Evolutionary conservation across 495 filamentous ascomycete species (phyloP).

Genomic region (Wilcoxina mikolae): DNA sequence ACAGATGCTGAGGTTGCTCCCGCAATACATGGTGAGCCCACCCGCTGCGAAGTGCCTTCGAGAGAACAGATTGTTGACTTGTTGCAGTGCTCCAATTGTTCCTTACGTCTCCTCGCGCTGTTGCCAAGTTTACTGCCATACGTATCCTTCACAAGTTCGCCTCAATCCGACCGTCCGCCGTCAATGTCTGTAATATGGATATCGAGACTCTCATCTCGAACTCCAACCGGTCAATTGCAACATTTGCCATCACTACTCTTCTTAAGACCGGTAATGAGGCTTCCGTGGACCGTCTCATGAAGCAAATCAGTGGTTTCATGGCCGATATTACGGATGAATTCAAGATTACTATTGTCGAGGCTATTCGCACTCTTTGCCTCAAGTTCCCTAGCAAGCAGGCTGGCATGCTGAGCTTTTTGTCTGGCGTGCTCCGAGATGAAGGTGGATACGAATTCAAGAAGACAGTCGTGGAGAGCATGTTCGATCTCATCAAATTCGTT

Average conservation of each 20-base stretch:
- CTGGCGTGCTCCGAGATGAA: conserved; percentile 86
- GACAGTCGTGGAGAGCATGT: conserved; percentile 96
- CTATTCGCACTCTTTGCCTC: conserved; percentile 85
- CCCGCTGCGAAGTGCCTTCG: neutral
- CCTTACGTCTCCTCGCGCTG: conserved; percentile 86
- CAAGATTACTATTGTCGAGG: conserved; percentile 98
- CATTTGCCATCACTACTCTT: conserved; percentile 92
- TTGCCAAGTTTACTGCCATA: conserved; percentile 96
- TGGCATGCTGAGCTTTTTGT: conserved; percentile 92
- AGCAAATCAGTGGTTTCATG: conserved; percentile 96
- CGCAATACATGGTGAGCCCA: conserved; percentile 53
- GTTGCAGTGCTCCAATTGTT: conserved; percentile 68
- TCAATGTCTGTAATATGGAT: conserved; percentile 87
- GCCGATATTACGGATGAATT: conserved; percentile 97
- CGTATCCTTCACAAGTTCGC: conserved; percentile 94
- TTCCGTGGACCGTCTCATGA: conserved; percentile 93
- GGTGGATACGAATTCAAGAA: conserved; percentile 98
- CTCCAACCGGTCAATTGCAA: conserved; percentile 92
- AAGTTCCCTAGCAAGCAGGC: conserved; percentile 98
- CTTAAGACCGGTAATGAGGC: conserved; percentile 97
- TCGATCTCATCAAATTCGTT: conserved; percentile 97
- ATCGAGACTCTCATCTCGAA: conserved; percentile 94
- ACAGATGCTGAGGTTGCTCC: conserved; percentile 83
- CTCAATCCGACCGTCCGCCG: conserved; percentile 82
- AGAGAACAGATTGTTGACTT: neutral